Evolutionary conservation across 768 basidiomycete species (phyloP), one percentile per base, ranked within the genome.

Genomic region (Auriscalpium microsporum): DNA sequence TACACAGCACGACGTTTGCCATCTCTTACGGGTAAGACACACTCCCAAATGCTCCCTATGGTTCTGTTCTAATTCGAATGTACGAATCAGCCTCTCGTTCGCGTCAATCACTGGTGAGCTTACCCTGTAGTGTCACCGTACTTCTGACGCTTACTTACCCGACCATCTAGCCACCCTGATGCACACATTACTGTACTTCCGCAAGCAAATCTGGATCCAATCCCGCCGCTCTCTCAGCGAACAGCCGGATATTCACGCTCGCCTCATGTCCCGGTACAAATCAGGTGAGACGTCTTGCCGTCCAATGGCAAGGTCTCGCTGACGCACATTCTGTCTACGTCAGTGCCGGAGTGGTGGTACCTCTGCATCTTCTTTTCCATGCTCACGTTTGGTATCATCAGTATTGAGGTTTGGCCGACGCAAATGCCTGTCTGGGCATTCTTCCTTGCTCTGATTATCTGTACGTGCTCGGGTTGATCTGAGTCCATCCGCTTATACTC

Each of bases 201-300:
- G 95, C 62, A 85, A 87, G 65, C 86, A 89, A 64, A 86, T 91
- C 52, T 84, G 79, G 81, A 70, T 69, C 0, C 87, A 90, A 67
- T 71, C 82, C 23, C 81, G 83, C 50, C 78, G 84, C 51, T 77
- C 87, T 14, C 78, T 90, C 70, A 69, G 77, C 52, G 90, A 90
- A 60, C 86, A 91, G 63, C 83, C 86, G 1, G 90, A 92, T 69
- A 80, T 92, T 58, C 90, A 93, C 62, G 87, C 87, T 16, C 79
- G 87, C 10, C 73, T 91, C 44, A 93, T 93, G 90, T 73, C 77
- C 10, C 69, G 70, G 50, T 93, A 92, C 65, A 73, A 72, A 2
- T 86, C 84, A 65, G 83, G 90, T 14, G 88, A 87, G 2, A 78
- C 88, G 55, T 89, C 86, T 87, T 91, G 90, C 89, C 91, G 90